phyloP scores from a whole-genome alignment of 2,329 filamentous ascomycete species.

The Colletotrichum scovillei region DNA sequence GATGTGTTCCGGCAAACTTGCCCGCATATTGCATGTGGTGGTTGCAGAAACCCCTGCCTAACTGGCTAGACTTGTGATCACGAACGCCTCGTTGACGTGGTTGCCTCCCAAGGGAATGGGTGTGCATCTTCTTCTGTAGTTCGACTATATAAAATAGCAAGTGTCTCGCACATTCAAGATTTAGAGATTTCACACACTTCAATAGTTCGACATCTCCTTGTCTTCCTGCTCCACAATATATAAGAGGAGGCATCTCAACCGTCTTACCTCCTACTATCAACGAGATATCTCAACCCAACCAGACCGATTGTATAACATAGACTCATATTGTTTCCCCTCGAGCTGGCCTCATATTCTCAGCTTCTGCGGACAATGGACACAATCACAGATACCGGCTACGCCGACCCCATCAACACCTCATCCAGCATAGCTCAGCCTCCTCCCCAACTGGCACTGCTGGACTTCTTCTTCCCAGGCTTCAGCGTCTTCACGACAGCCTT shows the following conservation, averaged over 20 bases:
- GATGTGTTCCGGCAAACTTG: background rate
- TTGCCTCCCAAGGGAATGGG: background rate
- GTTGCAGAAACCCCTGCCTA: background rate
- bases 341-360: background rate
- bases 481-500: conserved; percentile 65
- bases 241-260: background rate
- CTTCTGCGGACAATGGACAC: conserved; percentile 9
- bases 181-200: background rate
- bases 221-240: background rate
- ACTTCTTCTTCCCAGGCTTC: conserved; percentile 75
- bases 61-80: background rate
- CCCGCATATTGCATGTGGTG: background rate
- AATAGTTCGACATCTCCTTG: background rate
- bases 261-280: background rate
- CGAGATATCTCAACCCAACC: too few species aligned
- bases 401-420: conserved; percentile 13
- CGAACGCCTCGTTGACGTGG: background rate
- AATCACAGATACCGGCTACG: conserved; percentile 1
- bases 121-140: background rate
- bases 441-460: conserved; percentile 62
- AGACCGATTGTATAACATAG: background rate
- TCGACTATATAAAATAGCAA: background rate
- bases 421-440: conserved; percentile 1
- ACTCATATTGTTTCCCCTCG: background rate
- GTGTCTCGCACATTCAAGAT: background rate